A percentile compares a stretch with the other conserved stretches of the same genome.
These are phyloP conservation scores for Aspergillus piperis DNA, from an alignment of 2,329 filamentous ascomycete species.

Conservation along the genomic window DNA sequence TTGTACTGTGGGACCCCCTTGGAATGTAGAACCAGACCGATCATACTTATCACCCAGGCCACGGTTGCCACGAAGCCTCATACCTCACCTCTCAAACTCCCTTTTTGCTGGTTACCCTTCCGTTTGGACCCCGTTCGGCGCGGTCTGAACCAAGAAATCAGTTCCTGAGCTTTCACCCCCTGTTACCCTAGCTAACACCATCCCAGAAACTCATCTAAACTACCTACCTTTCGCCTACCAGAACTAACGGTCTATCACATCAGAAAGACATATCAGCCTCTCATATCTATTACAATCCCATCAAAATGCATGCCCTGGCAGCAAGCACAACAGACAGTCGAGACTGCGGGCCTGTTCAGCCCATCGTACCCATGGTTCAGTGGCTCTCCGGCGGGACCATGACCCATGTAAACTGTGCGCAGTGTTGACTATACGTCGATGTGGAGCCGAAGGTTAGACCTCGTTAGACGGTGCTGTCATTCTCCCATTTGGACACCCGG, in stretches of 20 bases:
- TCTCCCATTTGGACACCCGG: too few species aligned
- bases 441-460: neutral
- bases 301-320: neutral
- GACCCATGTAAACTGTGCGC: neutral
- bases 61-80: neutral
- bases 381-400: neutral
- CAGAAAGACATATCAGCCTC: too few species aligned
- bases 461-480: neutral
- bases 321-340: neutral
- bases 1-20: neutral
- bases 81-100: neutral
- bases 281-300: fast-evolving
- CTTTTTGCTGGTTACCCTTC: neutral
- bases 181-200: neutral
- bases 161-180: neutral
- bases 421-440: neutral
- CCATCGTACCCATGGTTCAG: neutral
- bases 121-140: neutral
- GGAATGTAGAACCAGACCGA: neutral
- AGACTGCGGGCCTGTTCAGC: neutral
- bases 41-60: neutral
- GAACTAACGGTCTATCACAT: too few species aligned
- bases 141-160: neutral
- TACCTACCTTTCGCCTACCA: too few species aligned
- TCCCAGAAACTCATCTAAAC: too few species aligned